phyloP scores from a whole-genome alignment of 2,329 filamentous ascomycete genomes.

The Chaetomium globosum region DNA sequence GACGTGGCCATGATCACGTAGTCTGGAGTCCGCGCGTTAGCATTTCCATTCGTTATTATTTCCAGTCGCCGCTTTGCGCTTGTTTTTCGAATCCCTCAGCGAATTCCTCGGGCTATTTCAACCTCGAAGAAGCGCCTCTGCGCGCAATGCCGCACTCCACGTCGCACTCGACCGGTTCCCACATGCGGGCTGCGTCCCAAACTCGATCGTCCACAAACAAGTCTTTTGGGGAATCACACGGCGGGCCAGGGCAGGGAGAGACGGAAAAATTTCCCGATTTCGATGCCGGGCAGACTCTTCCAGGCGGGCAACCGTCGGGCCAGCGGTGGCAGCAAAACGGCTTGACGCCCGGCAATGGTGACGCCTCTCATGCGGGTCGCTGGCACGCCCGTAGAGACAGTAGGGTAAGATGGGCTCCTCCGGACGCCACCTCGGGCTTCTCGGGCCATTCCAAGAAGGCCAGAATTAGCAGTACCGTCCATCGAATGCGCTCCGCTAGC shows the following conservation, averaged over 20 bases:
- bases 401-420: slow-evolving; percentile 41
- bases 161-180: slow-evolving; percentile 32
- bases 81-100: not conserved
- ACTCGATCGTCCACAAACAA: slow-evolving; percentile 40
- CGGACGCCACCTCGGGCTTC: slow-evolving; percentile 36
- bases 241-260: slow-evolving; percentile 35
- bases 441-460: slow-evolving; percentile 72
- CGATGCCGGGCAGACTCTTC: slow-evolving; percentile 43
- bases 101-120: not conserved
- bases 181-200: slow-evolving; percentile 43
- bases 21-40: slow-evolving; percentile 15
- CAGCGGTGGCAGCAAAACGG: slow-evolving; percentile 40
- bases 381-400: slow-evolving; percentile 65
- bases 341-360: slow-evolving; percentile 34
- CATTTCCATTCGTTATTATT: slow-evolving; percentile 22
- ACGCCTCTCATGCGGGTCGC: slow-evolving; percentile 47
- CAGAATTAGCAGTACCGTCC: slow-evolving; percentile 86
- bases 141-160: slow-evolving; percentile 47
- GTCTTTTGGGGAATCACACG: slow-evolving; percentile 36
- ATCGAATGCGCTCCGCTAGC: slow-evolving; percentile 78
- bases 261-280: slow-evolving; percentile 64
- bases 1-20: slow-evolving; percentile 30
- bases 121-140: not conserved
- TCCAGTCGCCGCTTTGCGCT: not conserved
- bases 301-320: slow-evolving; percentile 31